phyloP scores from a whole-genome alignment of 2,329 filamentous ascomycete genomes.

The Alternaria longipes region DNA sequence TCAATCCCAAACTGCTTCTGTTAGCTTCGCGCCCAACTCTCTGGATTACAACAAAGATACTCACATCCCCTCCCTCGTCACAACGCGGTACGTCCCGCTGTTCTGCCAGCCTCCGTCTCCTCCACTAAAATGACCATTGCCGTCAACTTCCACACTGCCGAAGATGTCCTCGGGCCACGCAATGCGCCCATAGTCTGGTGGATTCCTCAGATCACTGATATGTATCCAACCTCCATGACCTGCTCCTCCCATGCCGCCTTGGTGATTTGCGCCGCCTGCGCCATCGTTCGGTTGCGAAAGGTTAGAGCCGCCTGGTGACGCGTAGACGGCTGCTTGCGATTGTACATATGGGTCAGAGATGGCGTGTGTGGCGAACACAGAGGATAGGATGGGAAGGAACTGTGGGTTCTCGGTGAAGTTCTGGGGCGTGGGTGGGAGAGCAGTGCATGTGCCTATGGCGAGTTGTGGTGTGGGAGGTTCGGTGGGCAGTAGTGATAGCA shows the following conservation, averaged over 20 bases:
- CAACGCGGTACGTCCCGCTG: slow-evolving; percentile 69
- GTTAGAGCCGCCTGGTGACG: slow-evolving; percentile 65
- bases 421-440: slow-evolving; percentile 65
- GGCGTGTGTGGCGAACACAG: slow-evolving; percentile 64
- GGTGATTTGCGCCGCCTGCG: slow-evolving; percentile 65
- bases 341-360: slow-evolving; percentile 65
- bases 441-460: slow-evolving; percentile 63
- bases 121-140: slow-evolving; percentile 64
- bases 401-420: slow-evolving; percentile 65
- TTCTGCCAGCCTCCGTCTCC: slow-evolving; percentile 66
- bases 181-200: slow-evolving; percentile 71
- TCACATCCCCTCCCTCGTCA: slow-evolving; percentile 68
- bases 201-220: slow-evolving; percentile 67
- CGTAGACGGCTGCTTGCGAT: slow-evolving; percentile 68
- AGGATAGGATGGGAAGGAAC: slow-evolving; percentile 66
- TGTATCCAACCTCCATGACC: slow-evolving; percentile 70
- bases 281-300: slow-evolving; percentile 59
- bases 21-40: not conserved
- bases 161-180: slow-evolving; percentile 74
- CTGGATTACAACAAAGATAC: slow-evolving; percentile 33
- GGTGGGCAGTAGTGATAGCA: slow-evolving; percentile 66
- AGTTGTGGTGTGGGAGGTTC: slow-evolving; percentile 63
- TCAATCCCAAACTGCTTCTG: slow-evolving; percentile 27
- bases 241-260: slow-evolving; percentile 66
- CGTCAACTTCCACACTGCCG: slow-evolving; percentile 70